Conservation (phyloP, 1,284 basidiomycete species). For the Quambalaria eucalypti region DNA sequence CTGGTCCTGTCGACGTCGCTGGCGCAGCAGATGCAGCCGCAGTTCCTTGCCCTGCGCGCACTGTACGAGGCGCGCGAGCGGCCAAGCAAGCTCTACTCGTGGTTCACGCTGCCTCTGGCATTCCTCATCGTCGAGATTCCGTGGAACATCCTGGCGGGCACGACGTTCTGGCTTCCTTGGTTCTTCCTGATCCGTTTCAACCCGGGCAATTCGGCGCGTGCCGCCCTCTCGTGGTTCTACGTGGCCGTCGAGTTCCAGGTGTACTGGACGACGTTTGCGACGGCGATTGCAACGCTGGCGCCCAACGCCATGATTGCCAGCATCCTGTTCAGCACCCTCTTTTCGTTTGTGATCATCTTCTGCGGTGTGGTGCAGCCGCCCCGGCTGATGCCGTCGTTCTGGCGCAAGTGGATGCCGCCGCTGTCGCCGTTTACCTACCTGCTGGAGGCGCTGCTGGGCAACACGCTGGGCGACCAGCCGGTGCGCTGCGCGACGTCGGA, state of each 20-base stretch:
- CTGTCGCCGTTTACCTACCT: slow-evolving; percentile 62
- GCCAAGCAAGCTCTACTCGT: slow-evolving; percentile 69
- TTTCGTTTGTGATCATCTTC: slow-evolving; percentile 60
- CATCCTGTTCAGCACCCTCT: slow-evolving; percentile 59
- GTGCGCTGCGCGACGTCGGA: slow-evolving; percentile 50
- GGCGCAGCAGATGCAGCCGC: slow-evolving; percentile 46
- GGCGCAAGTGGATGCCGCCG: slow-evolving; percentile 49
- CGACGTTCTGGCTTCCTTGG: slow-evolving; percentile 36
- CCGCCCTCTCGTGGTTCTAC: slow-evolving; percentile 22
- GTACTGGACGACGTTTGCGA: slow-evolving; percentile 56
- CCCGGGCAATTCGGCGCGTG: slow-evolving; percentile 6
- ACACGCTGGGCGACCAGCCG: slow-evolving; percentile 42
- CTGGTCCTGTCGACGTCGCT: slow-evolving; percentile 35
- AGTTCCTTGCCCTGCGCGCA: slow-evolving; percentile 52
- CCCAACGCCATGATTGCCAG: slow-evolving; percentile 61
- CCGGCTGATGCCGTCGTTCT: slow-evolving; percentile 27
- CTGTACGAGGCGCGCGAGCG: slow-evolving; percentile 67
- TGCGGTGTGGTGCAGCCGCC: slow-evolving; percentile 50
- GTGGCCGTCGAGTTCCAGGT: slow-evolving; percentile 35
- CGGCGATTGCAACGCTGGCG: slow-evolving; percentile 60
- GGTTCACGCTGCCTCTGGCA: slow-evolving; percentile 58
- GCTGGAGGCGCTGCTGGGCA: slow-evolving; percentile 48
- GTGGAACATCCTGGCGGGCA: slow-evolving; percentile 36
- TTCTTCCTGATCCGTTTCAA: slow-evolving; percentile 31
- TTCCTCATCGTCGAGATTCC: slow-evolving; percentile 48